Evolutionary conservation across 805 yeast species (phyloP).

Genomic region (Ogataea sp.): DNA sequence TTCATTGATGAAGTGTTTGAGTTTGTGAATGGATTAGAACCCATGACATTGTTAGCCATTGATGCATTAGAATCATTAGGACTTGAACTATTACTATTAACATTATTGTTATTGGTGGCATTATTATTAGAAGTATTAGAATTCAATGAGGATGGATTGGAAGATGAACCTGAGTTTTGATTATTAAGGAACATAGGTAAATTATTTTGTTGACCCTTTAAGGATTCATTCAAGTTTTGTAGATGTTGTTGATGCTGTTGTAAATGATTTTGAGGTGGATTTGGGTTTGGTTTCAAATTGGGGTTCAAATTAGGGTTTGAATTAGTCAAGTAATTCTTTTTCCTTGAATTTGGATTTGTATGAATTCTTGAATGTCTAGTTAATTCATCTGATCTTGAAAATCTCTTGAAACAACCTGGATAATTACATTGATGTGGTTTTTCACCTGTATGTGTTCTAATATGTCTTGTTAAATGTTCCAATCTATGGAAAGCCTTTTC

Average conservation of each 20-base stretch:
- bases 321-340: constrained; percentile 33
- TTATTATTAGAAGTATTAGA: neutral
- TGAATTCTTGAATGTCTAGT: constrained; percentile 70
- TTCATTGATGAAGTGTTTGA: neutral
- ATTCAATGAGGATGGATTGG: neutral
- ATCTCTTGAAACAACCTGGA: constrained; percentile 61
- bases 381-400: constrained; percentile 65
- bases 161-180: too few relatives aligned
- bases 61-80: neutral
- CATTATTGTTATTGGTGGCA: neutral
- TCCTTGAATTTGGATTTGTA: constrained; percentile 58
- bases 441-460: constrained; percentile 76
- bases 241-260: too few relatives aligned
- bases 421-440: constrained; percentile 72
- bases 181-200: too few relatives aligned
- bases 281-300: too few relatives aligned
- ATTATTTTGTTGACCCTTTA: too few relatives aligned
- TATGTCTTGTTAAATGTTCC: constrained; percentile 75
- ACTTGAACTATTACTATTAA: too few relatives aligned
- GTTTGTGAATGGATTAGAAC: too few relatives aligned
- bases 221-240: too few relatives aligned
- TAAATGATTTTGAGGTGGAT: too few relatives aligned
- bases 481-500: constrained; percentile 66
- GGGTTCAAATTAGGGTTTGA: neutral
- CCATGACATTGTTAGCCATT: neutral